phyloP scores from a whole-genome alignment of 2,329 filamentous ascomycete species.

The Monilinia fructigena region DNA sequence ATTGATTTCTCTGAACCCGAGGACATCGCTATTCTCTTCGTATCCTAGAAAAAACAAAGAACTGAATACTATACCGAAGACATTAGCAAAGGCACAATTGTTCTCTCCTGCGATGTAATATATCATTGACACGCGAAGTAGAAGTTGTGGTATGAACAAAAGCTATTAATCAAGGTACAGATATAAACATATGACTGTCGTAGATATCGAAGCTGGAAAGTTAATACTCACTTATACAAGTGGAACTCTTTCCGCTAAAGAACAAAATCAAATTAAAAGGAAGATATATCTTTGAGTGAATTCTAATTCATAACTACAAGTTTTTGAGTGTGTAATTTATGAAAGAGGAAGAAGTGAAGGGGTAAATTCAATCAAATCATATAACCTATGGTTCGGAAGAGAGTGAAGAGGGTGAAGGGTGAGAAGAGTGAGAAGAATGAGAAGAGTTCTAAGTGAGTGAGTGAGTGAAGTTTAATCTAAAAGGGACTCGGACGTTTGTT shows the following conservation, averaged over 20 bases:
- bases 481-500: slow-evolving; percentile 11
- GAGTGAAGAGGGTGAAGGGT: background rate
- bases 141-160: background rate
- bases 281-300: slow-evolving; percentile 17
- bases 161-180: background rate
- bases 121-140: background rate
- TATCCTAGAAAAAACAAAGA: slow-evolving; percentile 30
- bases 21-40: slow-evolving; percentile 42
- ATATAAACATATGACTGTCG: background rate
- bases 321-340: background rate
- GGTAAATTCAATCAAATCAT: background rate
- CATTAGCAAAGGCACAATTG: background rate
- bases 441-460: background rate
- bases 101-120: background rate
- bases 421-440: background rate
- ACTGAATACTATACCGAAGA: slow-evolving; percentile 32
- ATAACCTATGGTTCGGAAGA: background rate
- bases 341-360: background rate
- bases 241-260: slow-evolving; percentile 29
- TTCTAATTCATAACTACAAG: slow-evolving; percentile 17
- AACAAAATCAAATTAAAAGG: slow-evolving; percentile 32
- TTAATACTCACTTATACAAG: slow-evolving; percentile 35
- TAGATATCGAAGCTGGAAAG: too few relatives aligned
- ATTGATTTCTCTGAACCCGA: slow-evolving; percentile 45
- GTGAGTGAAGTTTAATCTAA: slow-evolving; percentile 8